Base-by-base conservation (phyloP, 1,284 basidiomycete species). In the Microbotryomycetes sp. region DNA sequence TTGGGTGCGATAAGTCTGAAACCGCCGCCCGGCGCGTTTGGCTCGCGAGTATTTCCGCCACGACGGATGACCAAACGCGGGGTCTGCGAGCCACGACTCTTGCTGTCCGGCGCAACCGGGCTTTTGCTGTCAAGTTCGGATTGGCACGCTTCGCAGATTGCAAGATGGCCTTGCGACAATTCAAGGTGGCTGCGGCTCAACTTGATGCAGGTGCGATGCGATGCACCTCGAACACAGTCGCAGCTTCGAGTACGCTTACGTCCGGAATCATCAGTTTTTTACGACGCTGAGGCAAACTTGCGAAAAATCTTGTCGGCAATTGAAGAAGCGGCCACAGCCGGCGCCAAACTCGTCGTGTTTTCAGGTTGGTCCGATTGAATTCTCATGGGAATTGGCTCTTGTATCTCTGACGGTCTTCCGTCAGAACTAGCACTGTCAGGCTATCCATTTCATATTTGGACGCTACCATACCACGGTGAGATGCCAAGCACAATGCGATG, bases 401-500 rank as follows among this genome's bases (percentile, higher is more conserved):
- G n/a, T n/a, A n/a, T n/a, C n/a, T n/a, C n/a, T n/a, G n/a, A n/a
- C n/a, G n/a, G n/a, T 5, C 31, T 16, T 30, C 5, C n/a, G 13
- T 6, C 48, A 57, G 50, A 57, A 11, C 50, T 57, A 16, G 56
- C 56, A 2, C n/a, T 57, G n/a, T 23, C 18, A 18, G 56, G 50
- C 28, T 57, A 57, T 18, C 56, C 56, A 2, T 57, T 57, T 50
- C 50, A 46, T 41, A 30, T 57, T 27, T 57, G 50, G 56, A 15
- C 35, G 6, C 50, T 52, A 0, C 56, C 56, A 3, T 57, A 57
- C 45, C 27, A 30, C 4, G 48, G 49, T 57, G 24, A 29, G 56
- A 6, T 11, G 5, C 7, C 24, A 16, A n/a, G n/a, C n/a, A n/a
- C n/a, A n/a, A n/a, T n/a, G n/a, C n/a, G n/a, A n/a, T n/a, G n/a